These are phyloP conservation scores for Xylona heveae DNA, from an alignment of 495 filamentous ascomycete genomes.

Conservation along the genomic window DNA sequence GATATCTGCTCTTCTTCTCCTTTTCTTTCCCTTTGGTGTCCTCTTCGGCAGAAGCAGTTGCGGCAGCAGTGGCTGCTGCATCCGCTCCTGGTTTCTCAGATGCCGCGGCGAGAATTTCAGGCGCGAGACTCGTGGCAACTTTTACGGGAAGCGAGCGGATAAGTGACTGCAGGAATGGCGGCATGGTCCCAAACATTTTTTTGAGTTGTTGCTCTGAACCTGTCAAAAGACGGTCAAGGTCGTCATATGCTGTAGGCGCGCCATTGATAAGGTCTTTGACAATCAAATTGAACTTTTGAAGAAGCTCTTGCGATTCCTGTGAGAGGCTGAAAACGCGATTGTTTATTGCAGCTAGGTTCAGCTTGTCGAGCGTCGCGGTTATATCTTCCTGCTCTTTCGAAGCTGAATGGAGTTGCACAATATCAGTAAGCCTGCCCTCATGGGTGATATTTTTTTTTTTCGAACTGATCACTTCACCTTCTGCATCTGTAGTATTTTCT, in stretches of 20 bases:
- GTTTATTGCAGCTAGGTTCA: slow-evolving; percentile 59
- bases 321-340: slow-evolving; percentile 69
- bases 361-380: slow-evolving; percentile 47
- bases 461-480: slow-evolving; percentile 6
- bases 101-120: slow-evolving; percentile 59
- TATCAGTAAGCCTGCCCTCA: slow-evolving; percentile 3
- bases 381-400: slow-evolving; percentile 50
- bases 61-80: slow-evolving; percentile 16
- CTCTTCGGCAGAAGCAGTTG: slow-evolving; percentile 25
- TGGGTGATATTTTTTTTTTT: slow-evolving; percentile 9
- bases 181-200: slow-evolving; percentile 44
- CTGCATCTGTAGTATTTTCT: background rate
- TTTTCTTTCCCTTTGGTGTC: slow-evolving; percentile 21
- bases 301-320: slow-evolving; percentile 54
- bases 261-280: slow-evolving; percentile 84
- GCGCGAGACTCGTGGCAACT: slow-evolving; percentile 48
- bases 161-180: slow-evolving; percentile 62
- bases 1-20: slow-evolving; percentile 21
- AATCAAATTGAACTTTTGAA: slow-evolving; percentile 66
- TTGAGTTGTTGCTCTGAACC: slow-evolving; percentile 56
- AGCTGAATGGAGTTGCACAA: slow-evolving; percentile 9
- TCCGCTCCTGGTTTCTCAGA: slow-evolving; percentile 39
- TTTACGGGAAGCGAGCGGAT: slow-evolving; percentile 71
- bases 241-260: slow-evolving; percentile 78
- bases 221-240: slow-evolving; percentile 63